Evolutionary conservation across 228 moss, liverwort and hornwort species (phyloP).

Genomic region (Sphagnum magellanicum): DNA sequence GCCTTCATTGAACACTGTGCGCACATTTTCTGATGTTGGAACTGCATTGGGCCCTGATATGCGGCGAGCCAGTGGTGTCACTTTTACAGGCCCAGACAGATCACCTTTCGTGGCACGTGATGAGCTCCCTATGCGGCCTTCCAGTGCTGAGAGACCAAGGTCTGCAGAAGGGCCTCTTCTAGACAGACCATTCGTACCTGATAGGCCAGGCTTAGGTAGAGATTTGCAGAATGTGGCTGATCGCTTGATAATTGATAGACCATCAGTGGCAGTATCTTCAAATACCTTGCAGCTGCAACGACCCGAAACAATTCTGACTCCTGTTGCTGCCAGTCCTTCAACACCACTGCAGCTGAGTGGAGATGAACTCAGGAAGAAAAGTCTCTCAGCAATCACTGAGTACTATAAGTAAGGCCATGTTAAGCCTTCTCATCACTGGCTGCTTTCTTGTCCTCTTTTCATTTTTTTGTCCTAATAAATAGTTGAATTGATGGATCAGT

Average conservation of each 20-base stretch:
- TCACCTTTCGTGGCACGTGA: constrained; percentile 52
- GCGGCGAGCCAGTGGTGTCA: constrained; percentile 59
- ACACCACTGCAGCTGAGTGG: constrained; percentile 34
- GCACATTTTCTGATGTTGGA: constrained; percentile 64
- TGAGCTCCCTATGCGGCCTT: constrained; percentile 61
- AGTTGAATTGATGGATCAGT: too few species aligned
- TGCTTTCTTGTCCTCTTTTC: too few species aligned
- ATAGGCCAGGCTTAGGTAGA: constrained; percentile 55
- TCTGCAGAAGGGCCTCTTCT: constrained; percentile 69
- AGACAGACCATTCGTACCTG: constrained; percentile 53
- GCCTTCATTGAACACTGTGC: constrained; percentile 39
- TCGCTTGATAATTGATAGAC: constrained; percentile 30
- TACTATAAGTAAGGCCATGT: constrained; percentile 56
- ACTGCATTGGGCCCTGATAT: constrained; percentile 36
- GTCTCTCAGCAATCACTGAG: constrained; percentile 52
- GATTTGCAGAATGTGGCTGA: constrained; percentile 58
- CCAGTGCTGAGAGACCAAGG: constrained; percentile 60
- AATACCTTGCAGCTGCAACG: constrained; percentile 38
- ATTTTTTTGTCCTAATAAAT: too few species aligned
- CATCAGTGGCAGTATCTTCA: constrained; percentile 16
- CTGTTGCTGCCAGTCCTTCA: constrained; percentile 34
- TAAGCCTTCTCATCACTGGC: too few species aligned
- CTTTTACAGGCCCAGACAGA: constrained; percentile 41
- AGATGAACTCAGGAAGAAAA: constrained; percentile 76
- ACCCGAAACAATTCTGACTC: constrained; percentile 33